Evolutionary conservation across 23 red algal genomes (phyloP), one percentile per base, ranked within the genome.

Genomic region (Pyropia haitanensis): DNA sequence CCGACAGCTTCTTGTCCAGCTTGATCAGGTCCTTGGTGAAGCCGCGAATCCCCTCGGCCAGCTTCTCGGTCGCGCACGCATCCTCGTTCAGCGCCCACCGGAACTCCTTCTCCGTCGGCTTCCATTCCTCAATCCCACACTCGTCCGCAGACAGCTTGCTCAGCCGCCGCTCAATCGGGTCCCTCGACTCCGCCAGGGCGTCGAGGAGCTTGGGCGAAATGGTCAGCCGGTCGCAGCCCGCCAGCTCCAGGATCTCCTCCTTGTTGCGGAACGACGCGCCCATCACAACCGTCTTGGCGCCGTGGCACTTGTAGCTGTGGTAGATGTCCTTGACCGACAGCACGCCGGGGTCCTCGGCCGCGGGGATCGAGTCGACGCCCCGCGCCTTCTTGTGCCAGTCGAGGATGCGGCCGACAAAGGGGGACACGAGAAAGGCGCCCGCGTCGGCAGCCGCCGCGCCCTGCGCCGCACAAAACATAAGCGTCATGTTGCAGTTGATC

Each of bases 161-260:
- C 10, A 92, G 53, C 65, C 73, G 76, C 18, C 48, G 63, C 58
- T 65, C 68, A 23, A 92, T 63, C 25, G 27, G 58, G 25, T 83
- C 88, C 5, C 33, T 31, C 21, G 28, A 67, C 21, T 84, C 73
- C 61, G 69, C 75, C 34, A 92, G 60, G 20, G 51, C 55, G 28
- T 76, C 67, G 46, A 92, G 76, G 44, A 84, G 74, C 78, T 92
- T 92, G 14, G 88, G 88, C 18, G 88, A 74, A 63, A 92, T 84
- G n/a, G 88, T 92, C 30, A 92, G 61, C 12, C 88, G 88, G 58
- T 92, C 88, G 67, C 88, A 92, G 12, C 88, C 88, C n/a, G 88
- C 88, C 50, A 92, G 70, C 53, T 77, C 72, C 16, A 92, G 56
- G 72, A 92, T 92, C 63, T 92, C 88, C 18, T 65, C 88, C 44